Percentiles rank a stretch among this genome's conserved stretches.
Evolutionary conservation across 1,139 yeast species (phyloP).

Genomic region (Yamadazyma membranifaciens): DNA sequence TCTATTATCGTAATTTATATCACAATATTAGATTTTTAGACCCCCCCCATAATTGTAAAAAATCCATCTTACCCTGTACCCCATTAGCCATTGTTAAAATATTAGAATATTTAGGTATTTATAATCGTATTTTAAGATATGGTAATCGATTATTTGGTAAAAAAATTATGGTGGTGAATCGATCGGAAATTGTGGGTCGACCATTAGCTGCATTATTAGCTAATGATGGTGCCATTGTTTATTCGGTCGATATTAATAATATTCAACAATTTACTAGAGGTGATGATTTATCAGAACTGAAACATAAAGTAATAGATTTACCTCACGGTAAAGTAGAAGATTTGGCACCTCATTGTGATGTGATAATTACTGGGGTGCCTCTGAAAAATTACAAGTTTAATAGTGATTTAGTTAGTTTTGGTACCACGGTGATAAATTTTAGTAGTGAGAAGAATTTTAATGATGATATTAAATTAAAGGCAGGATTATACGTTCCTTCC

Average conservation of each 20-base stretch:
- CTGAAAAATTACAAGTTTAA: conserved; percentile 81
- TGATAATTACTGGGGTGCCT: conserved; percentile 95
- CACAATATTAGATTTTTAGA: conserved; percentile 88
- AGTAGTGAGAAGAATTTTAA: conserved; percentile 85
- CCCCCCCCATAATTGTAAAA: conserved; percentile 59
- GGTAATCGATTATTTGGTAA: conserved; percentile 94
- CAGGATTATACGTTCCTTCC: conserved; percentile 90
- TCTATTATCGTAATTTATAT: conserved; percentile 90
- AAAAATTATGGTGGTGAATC: conserved; percentile 82
- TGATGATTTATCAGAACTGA: conserved; percentile 75
- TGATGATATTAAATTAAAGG: conserved; percentile 75
- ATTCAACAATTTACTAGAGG: conserved; percentile 93
- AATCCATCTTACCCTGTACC: conserved; percentile 92
- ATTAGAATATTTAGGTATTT: conserved; percentile 83
- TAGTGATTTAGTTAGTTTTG: conserved; percentile 71
- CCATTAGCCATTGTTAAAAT: conserved; percentile 94
- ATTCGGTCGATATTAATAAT: conserved; percentile 84
- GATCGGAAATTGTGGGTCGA: conserved; percentile 96
- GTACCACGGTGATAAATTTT: conserved; percentile 88
- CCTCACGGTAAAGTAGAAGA: conserved; percentile 52
- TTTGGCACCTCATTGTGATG: conserved; percentile 77
- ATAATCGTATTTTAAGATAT: conserved; percentile 75
- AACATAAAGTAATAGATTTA: conserved; percentile 81
- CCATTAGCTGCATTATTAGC: conserved; percentile 95
- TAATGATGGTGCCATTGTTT: conserved; percentile 95